Evolutionary conservation across 1,284 basidiomycete species (phyloP).

Genomic region (Thecaphora thlaspeos): DNA sequence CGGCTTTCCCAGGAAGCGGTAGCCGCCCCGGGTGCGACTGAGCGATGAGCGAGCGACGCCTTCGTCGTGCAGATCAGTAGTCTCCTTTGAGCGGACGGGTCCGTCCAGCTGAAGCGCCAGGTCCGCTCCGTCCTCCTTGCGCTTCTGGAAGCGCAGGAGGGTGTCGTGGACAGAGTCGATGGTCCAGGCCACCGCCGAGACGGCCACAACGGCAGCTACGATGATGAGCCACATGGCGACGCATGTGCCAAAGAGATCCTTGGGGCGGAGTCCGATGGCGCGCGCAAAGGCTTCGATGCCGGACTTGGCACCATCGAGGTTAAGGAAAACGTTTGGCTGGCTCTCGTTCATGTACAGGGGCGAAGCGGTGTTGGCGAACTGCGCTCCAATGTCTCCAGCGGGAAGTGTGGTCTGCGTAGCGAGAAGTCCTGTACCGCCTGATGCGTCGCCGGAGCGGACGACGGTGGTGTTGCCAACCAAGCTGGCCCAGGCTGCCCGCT

Average conservation of each 20-base stretch:
- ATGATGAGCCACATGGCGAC: conserved; percentile 78
- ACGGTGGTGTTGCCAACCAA: conserved; percentile 37
- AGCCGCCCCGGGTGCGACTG: conserved; percentile 23
- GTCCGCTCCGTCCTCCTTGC: conserved; percentile 28
- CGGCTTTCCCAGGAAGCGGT: conserved; percentile 21
- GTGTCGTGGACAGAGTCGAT: conserved; percentile 36
- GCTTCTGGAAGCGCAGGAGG: conserved; percentile 16
- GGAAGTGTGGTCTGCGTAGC: no score
- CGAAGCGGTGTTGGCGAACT: conserved; percentile 69
- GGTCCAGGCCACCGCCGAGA: conserved; percentile 70
- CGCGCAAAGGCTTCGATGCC: conserved; percentile 79
- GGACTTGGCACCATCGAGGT: conserved; percentile 55
- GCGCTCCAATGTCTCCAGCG: conserved; percentile 55
- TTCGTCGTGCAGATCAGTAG: conserved; percentile 11
- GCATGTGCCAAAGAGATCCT: conserved; percentile 82
- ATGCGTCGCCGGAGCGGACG: conserved; percentile 17
- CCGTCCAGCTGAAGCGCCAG: conserved; percentile 6
- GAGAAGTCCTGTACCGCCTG: no score
- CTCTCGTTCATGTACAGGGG: conserved; percentile 74
- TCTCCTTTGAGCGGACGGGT: conserved; percentile 12
- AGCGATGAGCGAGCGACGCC: conserved; percentile 22
- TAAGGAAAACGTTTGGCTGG: conserved; percentile 71
- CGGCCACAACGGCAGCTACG: conserved; percentile 68
- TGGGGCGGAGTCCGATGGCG: conserved; percentile 73
- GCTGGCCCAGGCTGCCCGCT: conserved; percentile 59